Percentiles rank a stretch among this genome's conserved stretches.
These are phyloP conservation scores for Coemansia sp. DNA, from an alignment of 192 early-diverging fungal species.

Conservation along the genomic window DNA sequence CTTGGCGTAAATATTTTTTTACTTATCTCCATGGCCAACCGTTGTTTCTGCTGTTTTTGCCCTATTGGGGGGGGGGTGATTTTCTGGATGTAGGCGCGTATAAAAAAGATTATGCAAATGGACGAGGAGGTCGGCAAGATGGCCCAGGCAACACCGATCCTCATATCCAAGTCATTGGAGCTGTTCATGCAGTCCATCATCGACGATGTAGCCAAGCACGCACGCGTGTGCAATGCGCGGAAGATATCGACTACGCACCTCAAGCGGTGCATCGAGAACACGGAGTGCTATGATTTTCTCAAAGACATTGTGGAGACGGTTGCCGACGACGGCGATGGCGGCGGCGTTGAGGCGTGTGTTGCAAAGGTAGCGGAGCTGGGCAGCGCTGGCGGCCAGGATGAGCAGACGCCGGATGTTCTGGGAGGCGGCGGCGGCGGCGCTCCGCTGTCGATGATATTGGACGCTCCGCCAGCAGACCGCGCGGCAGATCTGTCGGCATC, in stretches of 20 bases:
- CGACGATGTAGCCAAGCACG: constrained; percentile 81
- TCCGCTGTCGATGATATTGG: constrained; percentile 49
- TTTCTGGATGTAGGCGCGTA: constrained; percentile 73
- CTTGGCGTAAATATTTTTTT: no score
- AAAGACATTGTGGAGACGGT: constrained; percentile 82
- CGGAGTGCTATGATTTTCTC: constrained; percentile 93
- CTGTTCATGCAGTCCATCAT: constrained; percentile 93
- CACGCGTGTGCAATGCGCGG: constrained; percentile 74
- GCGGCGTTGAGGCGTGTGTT: constrained; percentile 38
- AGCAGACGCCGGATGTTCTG: constrained; percentile 13
- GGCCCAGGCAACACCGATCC: constrained; percentile 91
- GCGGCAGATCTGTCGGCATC: constrained; percentile 30
- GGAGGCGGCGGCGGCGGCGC: constrained; percentile 54
- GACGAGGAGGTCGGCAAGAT: constrained; percentile 99
- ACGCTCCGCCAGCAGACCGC: constrained; percentile 23
- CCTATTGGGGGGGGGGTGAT: neutral
- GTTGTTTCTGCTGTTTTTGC: no score
- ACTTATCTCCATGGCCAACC: no score
- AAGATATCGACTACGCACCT: constrained; percentile 84
- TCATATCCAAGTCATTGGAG: constrained; percentile 88
- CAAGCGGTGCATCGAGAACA: constrained; percentile 73
- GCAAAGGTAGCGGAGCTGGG: constrained; percentile 47
- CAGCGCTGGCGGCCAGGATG: constrained; percentile 3
- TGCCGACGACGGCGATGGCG: constrained; percentile 65
- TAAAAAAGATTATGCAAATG: constrained; percentile 99